Conservation (phyloP, 1,139 yeast species). For the Spencermartinsiella ligniputridi region DNA sequence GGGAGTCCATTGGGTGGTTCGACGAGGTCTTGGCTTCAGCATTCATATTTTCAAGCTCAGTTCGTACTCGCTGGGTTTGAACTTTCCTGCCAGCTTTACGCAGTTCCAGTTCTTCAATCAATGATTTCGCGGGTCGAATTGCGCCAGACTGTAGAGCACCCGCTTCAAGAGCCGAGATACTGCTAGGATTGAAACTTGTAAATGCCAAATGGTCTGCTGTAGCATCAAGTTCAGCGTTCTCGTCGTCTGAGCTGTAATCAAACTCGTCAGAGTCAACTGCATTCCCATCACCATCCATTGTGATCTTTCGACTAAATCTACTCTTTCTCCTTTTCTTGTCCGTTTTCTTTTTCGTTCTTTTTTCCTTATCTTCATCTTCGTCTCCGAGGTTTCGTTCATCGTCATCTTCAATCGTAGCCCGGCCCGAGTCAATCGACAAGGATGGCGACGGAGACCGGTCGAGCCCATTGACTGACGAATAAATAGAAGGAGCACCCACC, state of each 20-base stretch:
- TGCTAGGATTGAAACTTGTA: constrained; percentile 28
- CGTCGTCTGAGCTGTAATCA: constrained; percentile 3
- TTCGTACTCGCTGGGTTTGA: constrained; percentile 25
- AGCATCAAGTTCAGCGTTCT: constrained; percentile 1
- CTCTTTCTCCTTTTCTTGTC: constrained; percentile 3
- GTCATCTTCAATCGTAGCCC: constrained; percentile 28
- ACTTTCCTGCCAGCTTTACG: constrained; percentile 33
- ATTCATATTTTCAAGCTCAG: constrained; percentile 21
- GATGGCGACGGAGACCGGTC: constrained; percentile 4
- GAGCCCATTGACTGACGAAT: not conserved
- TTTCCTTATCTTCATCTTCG: constrained; percentile 14
- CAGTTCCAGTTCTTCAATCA: constrained; percentile 36
- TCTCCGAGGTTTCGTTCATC: constrained; percentile 19
- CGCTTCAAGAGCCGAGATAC: constrained; percentile 15
- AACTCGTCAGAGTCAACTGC: constrained; percentile 11
- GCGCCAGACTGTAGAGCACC: constrained; percentile 5
- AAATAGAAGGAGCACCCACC: not conserved
- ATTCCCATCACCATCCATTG: constrained; percentile 7
- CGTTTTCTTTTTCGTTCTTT: constrained; percentile 14
- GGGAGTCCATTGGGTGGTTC: constrained; percentile 31
- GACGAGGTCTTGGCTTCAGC: constrained; percentile 16
- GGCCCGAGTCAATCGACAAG: constrained; percentile 23
- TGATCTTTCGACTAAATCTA: constrained; percentile 11
- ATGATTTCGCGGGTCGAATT: constrained; percentile 20
- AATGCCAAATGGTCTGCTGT: constrained; percentile 28